Percentiles rank a stretch among this genome's conserved stretches.
phyloP scores from a whole-genome alignment of 352 stramenopile species.

The Pilasporangium apinafurcum region DNA sequence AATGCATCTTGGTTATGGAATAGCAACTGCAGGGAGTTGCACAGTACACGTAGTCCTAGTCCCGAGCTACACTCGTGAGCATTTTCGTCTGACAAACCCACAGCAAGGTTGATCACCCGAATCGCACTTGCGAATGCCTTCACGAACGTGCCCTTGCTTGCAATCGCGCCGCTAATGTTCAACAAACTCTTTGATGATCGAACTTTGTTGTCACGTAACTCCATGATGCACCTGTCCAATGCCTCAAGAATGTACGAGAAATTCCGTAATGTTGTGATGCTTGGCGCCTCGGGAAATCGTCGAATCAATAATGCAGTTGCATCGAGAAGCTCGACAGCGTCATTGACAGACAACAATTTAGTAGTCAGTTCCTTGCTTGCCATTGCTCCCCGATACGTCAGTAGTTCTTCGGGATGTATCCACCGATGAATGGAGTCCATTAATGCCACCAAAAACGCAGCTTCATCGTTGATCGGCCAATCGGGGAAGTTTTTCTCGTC shows the following conservation, averaged over 20 bases:
- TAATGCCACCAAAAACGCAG: conserved; percentile 62
- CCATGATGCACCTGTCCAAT: conserved; percentile 74
- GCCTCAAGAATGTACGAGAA: conserved; percentile 68
- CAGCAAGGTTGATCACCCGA: conserved; percentile 70
- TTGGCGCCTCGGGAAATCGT: conserved; percentile 61
- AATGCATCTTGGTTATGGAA: conserved; percentile 71
- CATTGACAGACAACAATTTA: conserved; percentile 60
- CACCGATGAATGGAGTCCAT: conserved; percentile 75
- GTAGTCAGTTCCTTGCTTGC: conserved; percentile 35
- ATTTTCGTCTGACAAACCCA: conserved; percentile 71
- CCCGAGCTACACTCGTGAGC: conserved; percentile 65
- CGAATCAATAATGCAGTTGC: conserved; percentile 60
- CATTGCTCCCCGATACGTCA: conserved; percentile 30
- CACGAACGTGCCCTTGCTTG: conserved; percentile 56
- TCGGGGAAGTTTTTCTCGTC: conserved; percentile 83
- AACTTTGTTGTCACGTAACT: conserved; percentile 51
- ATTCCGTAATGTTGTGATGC: conserved; percentile 57
- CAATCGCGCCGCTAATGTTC: conserved; percentile 48
- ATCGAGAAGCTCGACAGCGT: conserved; percentile 71
- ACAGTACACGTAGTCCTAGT: conserved; percentile 66
- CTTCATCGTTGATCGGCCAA: conserved; percentile 84
- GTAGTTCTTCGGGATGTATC: conserved; percentile 54
- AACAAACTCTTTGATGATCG: conserved; percentile 26
- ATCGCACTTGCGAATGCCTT: conserved; percentile 69
- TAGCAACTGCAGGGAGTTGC: conserved; percentile 63